Base-by-base conservation (phyloP, 345 rosid genomes). In the Populus deltoides region DNA sequence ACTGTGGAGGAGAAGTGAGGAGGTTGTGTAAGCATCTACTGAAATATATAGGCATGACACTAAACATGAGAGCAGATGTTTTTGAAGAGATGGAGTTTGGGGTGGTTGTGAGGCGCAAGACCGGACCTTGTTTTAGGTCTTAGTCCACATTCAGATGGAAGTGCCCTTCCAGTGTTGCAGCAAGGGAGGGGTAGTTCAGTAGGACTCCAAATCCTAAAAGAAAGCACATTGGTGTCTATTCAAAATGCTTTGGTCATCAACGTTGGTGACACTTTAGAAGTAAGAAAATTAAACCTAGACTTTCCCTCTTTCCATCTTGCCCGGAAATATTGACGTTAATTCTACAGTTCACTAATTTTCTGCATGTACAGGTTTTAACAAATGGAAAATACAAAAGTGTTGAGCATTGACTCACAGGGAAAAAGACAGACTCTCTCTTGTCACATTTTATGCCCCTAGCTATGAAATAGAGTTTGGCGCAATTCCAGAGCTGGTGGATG, bases 71-170 rank as follows among this genome's bases (percentile, higher is more conserved):
- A 84, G 87, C 68, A 51, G 87, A 83, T 29, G 76, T 71, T 33
- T 91, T 93, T 70, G 89, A 92, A 43, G 88, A 93, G 80, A 90
- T 91, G 93, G 91, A 33, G 35, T 33, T 93, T 80, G 94, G 98
- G 36, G 90, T 53, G 55, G 90, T 91, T 22, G 94, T 95, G 43
- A 81, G 93, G 99, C 85, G 76, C 97, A 76, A 88, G 94, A 77
- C 99, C 99, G 59, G 97, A 95, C 87, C 98, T 93, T 81, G 99
- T 95, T 75, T 80, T 93, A 49, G 99, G 99, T 18, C 91, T 95
- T 39, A 95, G 99, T 74, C 99, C 98, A 66, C 98, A 95, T 85
- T 93, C 98, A 49, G 99, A 95, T 86, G 99, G 99, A 57, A 95
- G 99, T 87, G 99, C 97, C 68, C 87, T 95, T 65, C 92, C 99